Evolutionary conservation across 2,329 filamentous ascomycete genomes (phyloP).

Genomic region (Colletotrichum spaethianum): DNA sequence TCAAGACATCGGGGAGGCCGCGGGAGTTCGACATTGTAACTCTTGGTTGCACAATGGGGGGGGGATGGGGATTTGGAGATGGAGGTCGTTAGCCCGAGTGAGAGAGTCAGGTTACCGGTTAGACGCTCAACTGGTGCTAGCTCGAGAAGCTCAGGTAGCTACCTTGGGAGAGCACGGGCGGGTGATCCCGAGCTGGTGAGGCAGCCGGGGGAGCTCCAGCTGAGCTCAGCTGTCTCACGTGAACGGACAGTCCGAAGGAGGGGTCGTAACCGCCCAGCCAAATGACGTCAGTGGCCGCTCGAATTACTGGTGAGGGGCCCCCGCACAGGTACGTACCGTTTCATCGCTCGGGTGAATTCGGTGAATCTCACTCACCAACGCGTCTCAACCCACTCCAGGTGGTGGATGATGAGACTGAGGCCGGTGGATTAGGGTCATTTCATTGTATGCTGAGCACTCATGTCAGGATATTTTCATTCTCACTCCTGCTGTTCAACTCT

Average conservation of each 20-base stretch:
- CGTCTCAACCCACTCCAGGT: not conserved
- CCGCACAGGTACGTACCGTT: not conserved
- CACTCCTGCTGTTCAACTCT: too few species aligned
- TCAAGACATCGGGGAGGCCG: conserved; percentile 58
- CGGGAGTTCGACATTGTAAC: conserved; percentile 50
- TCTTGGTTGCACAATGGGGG: not conserved
- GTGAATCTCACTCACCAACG: not conserved
- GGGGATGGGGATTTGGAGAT: not conserved
- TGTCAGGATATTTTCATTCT: not conserved
- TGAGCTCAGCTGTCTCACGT: conserved; percentile 13
- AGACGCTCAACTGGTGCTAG: conserved; percentile 2
- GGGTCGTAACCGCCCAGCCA: not conserved
- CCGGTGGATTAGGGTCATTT: not conserved
- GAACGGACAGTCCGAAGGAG: not conserved
- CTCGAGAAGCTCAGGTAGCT: not conserved
- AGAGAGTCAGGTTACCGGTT: conserved; percentile 13
- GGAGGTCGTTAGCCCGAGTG: not conserved
- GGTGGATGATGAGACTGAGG: not conserved
- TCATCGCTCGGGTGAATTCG: too few species aligned
- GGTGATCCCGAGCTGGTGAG: conserved; percentile 7
- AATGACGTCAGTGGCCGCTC: not conserved
- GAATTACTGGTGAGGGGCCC: not conserved
- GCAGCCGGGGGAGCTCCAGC: not conserved
- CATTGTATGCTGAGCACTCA: not conserved
- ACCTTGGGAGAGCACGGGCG: not conserved